Conservation (phyloP, 306 rosid genomes). For the Fragaria ananassa region DNA sequence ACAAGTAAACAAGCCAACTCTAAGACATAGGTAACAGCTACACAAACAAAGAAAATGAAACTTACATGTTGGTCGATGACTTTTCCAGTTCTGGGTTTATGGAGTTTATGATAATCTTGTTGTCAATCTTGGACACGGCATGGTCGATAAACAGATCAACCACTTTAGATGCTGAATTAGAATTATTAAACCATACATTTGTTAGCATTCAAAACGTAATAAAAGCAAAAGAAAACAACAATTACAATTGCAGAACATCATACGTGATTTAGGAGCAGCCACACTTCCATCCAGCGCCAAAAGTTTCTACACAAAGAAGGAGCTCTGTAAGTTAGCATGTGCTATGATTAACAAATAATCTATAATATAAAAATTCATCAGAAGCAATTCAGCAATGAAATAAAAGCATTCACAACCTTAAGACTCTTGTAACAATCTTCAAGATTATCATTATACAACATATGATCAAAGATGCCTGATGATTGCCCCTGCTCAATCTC, state of each 20-base stretch:
- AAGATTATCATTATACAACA: conserved; percentile 74
- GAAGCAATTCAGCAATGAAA: neutral
- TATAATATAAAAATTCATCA: neutral
- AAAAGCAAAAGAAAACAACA: neutral
- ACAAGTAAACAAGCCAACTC: conserved; percentile 8
- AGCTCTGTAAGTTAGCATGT: conserved; percentile 22
- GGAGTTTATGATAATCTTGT: conserved; percentile 54
- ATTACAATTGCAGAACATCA: conserved; percentile 17
- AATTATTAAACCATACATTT: conserved; percentile 15
- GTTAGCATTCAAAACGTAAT: neutral
- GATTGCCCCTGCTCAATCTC: conserved; percentile 84
- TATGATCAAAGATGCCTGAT: conserved; percentile 61
- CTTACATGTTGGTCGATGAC: conserved; percentile 62
- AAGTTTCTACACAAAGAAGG: conserved; percentile 46
- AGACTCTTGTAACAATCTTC: conserved; percentile 64
- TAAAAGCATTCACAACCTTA: conserved; percentile 33
- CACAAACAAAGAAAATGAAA: conserved; percentile 1
- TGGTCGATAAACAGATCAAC: conserved; percentile 51
- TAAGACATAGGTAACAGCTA: neutral
- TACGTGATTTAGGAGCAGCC: conserved; percentile 49
- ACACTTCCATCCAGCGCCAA: conserved; percentile 62
- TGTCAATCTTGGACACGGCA: conserved; percentile 50
- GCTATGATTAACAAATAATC: neutral
- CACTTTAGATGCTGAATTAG: conserved; percentile 40
- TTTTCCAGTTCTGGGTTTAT: conserved; percentile 46